These are phyloP conservation scores for Luzula sylvatica DNA, from an alignment of 176 grass and related monocot species.

Conservation along the genomic window DNA sequence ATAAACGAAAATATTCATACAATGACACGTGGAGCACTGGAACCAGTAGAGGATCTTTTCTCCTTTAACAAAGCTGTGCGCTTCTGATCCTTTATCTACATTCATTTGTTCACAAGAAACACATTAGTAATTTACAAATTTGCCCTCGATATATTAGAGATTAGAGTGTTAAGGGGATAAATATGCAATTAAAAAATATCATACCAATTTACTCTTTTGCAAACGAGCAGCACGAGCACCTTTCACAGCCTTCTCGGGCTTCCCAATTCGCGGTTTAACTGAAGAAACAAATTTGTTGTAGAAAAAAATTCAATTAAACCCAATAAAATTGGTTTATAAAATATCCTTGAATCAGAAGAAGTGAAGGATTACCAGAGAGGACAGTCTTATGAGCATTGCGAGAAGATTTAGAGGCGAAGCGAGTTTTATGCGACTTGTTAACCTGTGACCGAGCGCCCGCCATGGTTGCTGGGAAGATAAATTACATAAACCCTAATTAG, in stretches of 20 bases:
- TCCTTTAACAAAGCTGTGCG: constrained; percentile 74
- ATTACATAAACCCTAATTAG: no score
- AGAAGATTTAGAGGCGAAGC: constrained; percentile 79
- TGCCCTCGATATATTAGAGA: neutral
- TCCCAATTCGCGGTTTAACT: constrained; percentile 55
- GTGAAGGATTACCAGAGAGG: neutral
- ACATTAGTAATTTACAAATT: constrained; percentile 18
- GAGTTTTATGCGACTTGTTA: constrained; percentile 88
- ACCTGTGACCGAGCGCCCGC: constrained; percentile 57
- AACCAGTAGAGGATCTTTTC: constrained; percentile 46
- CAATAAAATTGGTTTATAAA: neutral
- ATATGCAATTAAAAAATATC: neutral
- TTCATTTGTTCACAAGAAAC: neutral
- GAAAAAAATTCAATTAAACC: no score
- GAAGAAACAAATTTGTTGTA: constrained; percentile 7
- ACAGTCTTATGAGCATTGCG: constrained; percentile 62
- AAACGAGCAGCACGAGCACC: constrained; percentile 58
- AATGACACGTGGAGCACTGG: constrained; percentile 55
- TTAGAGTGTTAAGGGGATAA: no score
- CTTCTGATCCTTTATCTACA: constrained; percentile 78
- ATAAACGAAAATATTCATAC: constrained; percentile 34
- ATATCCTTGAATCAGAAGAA: no score
- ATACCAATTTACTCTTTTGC: constrained; percentile 75
- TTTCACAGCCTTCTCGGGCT: constrained; percentile 41
- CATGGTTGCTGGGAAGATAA: constrained; percentile 27